These are phyloP conservation scores for Penicillium chermesinum DNA, from an alignment of 495 filamentous ascomycete genomes.

Conservation along the genomic window DNA sequence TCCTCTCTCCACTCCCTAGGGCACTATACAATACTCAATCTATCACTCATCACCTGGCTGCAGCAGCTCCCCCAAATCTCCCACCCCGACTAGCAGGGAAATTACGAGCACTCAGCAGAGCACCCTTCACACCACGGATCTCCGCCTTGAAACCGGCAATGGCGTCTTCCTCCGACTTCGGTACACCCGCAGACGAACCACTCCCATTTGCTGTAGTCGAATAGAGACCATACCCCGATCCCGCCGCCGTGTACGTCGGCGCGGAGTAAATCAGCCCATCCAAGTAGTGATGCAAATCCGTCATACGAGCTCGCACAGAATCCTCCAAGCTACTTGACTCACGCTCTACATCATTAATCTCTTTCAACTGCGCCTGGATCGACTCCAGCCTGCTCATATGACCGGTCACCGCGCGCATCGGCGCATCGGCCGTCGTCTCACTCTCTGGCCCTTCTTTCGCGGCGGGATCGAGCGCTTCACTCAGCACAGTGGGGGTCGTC, in stretches of 20 bases:
- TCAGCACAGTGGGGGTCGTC: slow-evolving; percentile 52
- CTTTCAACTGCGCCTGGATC: slow-evolving; percentile 48
- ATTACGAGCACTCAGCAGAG: slow-evolving; percentile 73
- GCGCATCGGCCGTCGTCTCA: slow-evolving; percentile 14
- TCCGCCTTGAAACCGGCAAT: slow-evolving; percentile 73
- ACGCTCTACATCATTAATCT: slow-evolving; percentile 46
- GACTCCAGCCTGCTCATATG: slow-evolving; percentile 43
- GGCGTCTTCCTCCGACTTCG: slow-evolving; percentile 64
- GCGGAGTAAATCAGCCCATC: slow-evolving; percentile 47
- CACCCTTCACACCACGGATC: slow-evolving; percentile 89
- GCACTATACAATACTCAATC: background rate
- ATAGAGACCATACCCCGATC: slow-evolving; percentile 32
- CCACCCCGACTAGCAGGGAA: slow-evolving; percentile 47
- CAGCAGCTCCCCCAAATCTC: slow-evolving; percentile 20
- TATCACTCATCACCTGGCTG: slow-evolving; percentile 9
- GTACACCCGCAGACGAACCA: slow-evolving; percentile 29
- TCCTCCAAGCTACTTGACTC: slow-evolving; percentile 41
- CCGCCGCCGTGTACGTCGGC: slow-evolving; percentile 24
- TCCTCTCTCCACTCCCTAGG: no score
- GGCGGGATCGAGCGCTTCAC: background rate
- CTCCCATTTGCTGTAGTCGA: slow-evolving; percentile 18
- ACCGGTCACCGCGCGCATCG: slow-evolving; percentile 25
- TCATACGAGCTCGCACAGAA: slow-evolving; percentile 36
- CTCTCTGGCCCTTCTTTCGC: slow-evolving; percentile 3
- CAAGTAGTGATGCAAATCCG: slow-evolving; percentile 49